Base-by-base conservation (phyloP, 2,329 filamentous ascomycete species). In the Ophiostoma sp. region DNA sequence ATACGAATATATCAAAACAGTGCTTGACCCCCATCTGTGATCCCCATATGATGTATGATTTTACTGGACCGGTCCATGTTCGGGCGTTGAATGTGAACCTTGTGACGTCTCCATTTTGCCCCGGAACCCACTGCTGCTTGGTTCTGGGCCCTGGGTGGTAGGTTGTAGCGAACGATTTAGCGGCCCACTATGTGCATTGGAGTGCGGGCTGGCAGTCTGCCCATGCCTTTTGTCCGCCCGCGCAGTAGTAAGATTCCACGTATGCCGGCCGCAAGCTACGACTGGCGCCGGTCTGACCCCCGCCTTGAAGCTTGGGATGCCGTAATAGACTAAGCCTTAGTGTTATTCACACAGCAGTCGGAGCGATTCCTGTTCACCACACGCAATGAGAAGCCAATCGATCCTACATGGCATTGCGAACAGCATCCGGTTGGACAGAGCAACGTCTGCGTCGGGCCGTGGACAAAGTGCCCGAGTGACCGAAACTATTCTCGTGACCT, bases 151-250 rank as follows among this genome's bases (percentile, higher is more conserved):
- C 38, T 65, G 18, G 47, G 44, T 36, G 27, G n/a, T 2, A 7
- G n/a, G 42, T 69, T 67, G 49, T 40, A 69, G 68, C 68, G 68
- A 69, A n/a, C 18, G 45, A 64, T 68, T 66, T 55, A 70, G 68
- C 69, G 64, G 66, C n/a, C n/a, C 41, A 41, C 36, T 16, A 9
- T 4, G 55, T 5, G 11, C n/a, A 58, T 27, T 36, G 18, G 18
- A 18, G 27, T 27, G 27, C 27, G 27, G 27, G 27, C 27, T 27
- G 27, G 27, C 27, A 27, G 27, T 27, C 27, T 27, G 27, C 27
- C 2, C 27, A 27, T 27, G 9, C 16, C 52, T 58, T 12, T 36
- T 12, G 4, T 36, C 52, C 52, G 18, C 27, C 42, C 27, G 27
- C 27, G 27, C 45, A 3, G 16, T n/a, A 45, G 5, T 47, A 47